These are phyloP conservation scores for Tetragonia tetragonoides DNA, from an alignment of 148 eudicot species.

Conservation along the genomic window DNA sequence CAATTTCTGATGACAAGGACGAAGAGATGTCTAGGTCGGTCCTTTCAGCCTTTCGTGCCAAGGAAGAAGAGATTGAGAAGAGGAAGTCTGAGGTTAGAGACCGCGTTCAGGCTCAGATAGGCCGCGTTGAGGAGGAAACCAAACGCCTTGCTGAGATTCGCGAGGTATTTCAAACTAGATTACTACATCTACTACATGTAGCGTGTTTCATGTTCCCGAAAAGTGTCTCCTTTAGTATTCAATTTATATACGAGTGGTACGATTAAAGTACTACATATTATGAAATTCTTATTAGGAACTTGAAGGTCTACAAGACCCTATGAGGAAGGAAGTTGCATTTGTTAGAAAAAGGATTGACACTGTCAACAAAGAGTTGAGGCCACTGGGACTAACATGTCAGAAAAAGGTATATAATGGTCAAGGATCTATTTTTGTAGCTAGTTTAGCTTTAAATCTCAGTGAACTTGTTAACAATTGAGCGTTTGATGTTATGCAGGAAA, in stretches of 20 bases:
- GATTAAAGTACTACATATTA: background rate
- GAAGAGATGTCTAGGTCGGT: constrained; percentile 73
- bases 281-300: constrained; percentile 41
- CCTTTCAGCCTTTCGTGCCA: constrained; percentile 59
- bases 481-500: constrained; percentile 36
- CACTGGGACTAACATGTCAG: constrained; percentile 52
- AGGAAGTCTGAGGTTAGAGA: constrained; percentile 65
- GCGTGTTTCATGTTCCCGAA: too few species aligned
- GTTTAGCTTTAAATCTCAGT: background rate
- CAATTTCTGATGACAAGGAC: constrained; percentile 48
- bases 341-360: constrained; percentile 61
- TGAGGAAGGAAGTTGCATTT: constrained; percentile 59
- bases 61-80: constrained; percentile 94
- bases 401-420: constrained; percentile 41
- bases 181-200: too few species aligned
- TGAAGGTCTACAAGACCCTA: constrained; percentile 62
- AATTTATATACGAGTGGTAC: too few species aligned
- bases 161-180: constrained; percentile 44
- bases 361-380: constrained; percentile 53
- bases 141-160: constrained; percentile 85
- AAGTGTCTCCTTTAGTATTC: too few species aligned
- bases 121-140: constrained; percentile 81
- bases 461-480: background rate
- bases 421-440: too few species aligned
- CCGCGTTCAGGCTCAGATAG: constrained; percentile 69